Conservation (phyloP, 1,284 basidiomycete species). For the Amylostereum areolatum region DNA sequence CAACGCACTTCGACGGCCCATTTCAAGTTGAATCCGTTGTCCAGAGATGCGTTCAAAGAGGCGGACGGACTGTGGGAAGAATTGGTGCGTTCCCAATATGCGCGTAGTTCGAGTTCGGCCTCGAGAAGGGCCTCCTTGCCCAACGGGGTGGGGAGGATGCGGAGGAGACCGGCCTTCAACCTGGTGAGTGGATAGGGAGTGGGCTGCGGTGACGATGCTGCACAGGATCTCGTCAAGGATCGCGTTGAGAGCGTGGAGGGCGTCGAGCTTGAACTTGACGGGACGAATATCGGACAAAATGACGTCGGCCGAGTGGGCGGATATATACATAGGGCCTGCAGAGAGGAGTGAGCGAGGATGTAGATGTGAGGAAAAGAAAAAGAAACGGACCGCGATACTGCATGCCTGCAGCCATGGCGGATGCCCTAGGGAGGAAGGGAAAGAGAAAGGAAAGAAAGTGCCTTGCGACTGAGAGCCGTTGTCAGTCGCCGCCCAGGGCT, state of each 20-base stretch:
- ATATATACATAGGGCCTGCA: constrained; percentile 67
- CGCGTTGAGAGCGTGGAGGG: constrained; percentile 75
- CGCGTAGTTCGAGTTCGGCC: constrained; percentile 84
- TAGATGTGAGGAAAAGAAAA: constrained; percentile 1
- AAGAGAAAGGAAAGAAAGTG: not conserved
- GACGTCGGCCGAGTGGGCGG: constrained; percentile 76
- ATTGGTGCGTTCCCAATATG: constrained; percentile 73
- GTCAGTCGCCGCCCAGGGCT: too few relatives aligned
- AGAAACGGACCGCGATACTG: not conserved
- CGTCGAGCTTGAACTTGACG: constrained; percentile 73
- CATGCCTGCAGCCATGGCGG: not conserved
- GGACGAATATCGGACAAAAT: constrained; percentile 87
- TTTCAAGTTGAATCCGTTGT: constrained; percentile 56
- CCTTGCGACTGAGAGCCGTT: too few relatives aligned
- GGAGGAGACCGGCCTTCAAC: constrained; percentile 68
- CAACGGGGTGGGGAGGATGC: constrained; percentile 68
- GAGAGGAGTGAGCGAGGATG: constrained; percentile 1
- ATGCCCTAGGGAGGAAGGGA: not conserved
- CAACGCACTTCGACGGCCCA: constrained; percentile 68
- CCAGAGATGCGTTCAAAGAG: constrained; percentile 34
- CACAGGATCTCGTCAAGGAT: constrained; percentile 86
- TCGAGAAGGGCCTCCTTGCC: constrained; percentile 89
- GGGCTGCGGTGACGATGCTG: constrained; percentile 62
- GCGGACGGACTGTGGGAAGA: constrained; percentile 26
- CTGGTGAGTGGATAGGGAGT: constrained; percentile 72